Evolutionary conservation across 306 rosid species (phyloP).

Genomic region (Vigna trinervia): DNA sequence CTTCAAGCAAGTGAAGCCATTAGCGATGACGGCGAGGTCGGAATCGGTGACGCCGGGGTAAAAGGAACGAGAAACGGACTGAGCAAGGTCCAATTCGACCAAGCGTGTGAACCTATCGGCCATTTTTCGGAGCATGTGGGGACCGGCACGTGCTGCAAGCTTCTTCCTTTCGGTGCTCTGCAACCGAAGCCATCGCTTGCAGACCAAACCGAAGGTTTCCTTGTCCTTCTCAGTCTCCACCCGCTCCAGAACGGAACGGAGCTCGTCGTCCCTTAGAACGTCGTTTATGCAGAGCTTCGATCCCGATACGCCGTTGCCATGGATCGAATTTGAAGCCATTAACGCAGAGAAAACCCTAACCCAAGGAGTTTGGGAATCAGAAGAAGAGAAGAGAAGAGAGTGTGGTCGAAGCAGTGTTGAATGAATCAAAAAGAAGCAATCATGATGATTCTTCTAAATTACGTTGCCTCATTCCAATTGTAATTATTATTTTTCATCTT

Average conservation of each 20-base stretch:
- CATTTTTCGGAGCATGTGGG: conserved; percentile 82
- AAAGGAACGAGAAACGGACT: conserved; percentile 92
- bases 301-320: conserved; percentile 32
- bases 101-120: conserved; percentile 83
- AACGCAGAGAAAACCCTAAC: conserved; percentile 43
- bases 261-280: conserved; percentile 76
- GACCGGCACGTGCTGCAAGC: conserved; percentile 91
- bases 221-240: conserved; percentile 72
- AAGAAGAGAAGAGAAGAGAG: too few species aligned
- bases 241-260: conserved; percentile 70
- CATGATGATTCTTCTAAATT: too few species aligned
- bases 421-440: too few species aligned
- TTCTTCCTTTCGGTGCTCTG: conserved; percentile 94
- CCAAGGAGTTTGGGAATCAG: conserved; percentile 23
- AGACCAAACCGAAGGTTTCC: conserved; percentile 83
- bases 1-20: conserved; percentile 70
- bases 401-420: too few species aligned
- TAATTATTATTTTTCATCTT: too few species aligned
- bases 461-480: too few species aligned
- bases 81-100: conserved; percentile 80
- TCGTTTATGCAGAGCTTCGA: conserved; percentile 64
- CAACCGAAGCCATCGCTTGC: conserved; percentile 87
- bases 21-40: conserved; percentile 78
- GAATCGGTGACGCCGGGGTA: conserved; percentile 91
- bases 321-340: conserved; percentile 54